Evolutionary conservation across 2,329 filamentous ascomycete genomes (phyloP).

Genomic region (Ilyonectria mors-panacis): DNA sequence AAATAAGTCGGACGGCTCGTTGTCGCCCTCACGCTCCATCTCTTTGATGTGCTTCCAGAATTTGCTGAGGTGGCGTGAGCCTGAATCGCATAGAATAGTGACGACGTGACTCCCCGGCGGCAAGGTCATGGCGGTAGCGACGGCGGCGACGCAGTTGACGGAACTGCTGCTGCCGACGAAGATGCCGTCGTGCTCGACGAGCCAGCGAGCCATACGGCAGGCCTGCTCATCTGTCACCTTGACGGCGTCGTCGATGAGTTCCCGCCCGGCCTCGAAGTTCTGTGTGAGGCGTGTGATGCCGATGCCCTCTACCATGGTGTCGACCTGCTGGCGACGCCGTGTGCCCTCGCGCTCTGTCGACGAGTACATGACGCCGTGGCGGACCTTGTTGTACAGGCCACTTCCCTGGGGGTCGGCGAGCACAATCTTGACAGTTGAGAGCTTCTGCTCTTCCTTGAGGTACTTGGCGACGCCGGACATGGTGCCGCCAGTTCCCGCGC

Average conservation of each 20-base stretch:
- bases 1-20: constrained; percentile 64
- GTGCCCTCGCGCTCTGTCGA: constrained; percentile 92
- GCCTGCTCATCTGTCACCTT: constrained; percentile 91
- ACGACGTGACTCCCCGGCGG: constrained; percentile 77
- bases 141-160: constrained; percentile 93
- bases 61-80: constrained; percentile 86
- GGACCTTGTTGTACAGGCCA: constrained; percentile 91
- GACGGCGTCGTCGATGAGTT: constrained; percentile 91
- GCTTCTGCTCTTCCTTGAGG: constrained; percentile 77
- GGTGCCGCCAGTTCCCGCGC: constrained; percentile 95
- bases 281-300: constrained; percentile 95
- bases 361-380: constrained; percentile 96
- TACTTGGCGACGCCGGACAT: constrained; percentile 88
- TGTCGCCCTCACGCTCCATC: constrained; percentile 70
- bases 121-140: constrained; percentile 75
- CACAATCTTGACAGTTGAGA: constrained; percentile 78
- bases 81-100: constrained; percentile 89
- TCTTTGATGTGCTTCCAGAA: constrained; percentile 84
- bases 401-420: constrained; percentile 96
- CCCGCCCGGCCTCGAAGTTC: constrained; percentile 90
- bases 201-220: constrained; percentile 92
- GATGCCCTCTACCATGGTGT: constrained; percentile 96
- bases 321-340: constrained; percentile 88
- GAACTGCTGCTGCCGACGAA: constrained; percentile 95
- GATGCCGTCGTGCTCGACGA: constrained; percentile 95